Conservation (phyloP, 805 yeast species). For the Citeromyces nyonsensis region DNA sequence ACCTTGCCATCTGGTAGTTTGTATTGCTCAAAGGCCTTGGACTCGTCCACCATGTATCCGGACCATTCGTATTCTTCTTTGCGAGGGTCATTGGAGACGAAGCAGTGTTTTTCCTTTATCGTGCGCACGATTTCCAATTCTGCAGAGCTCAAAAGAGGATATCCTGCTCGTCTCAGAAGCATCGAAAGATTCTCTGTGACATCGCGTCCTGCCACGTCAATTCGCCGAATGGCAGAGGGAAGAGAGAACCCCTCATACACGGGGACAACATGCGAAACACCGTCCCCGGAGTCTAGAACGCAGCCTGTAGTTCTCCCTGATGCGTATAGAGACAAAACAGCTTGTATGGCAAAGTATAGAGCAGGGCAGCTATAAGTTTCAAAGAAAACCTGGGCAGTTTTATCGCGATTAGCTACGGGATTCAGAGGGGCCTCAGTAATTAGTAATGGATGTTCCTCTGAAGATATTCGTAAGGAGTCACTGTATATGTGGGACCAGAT, state of each 20-base stretch:
- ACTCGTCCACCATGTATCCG: no score
- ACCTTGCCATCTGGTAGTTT: conserved; percentile 99
- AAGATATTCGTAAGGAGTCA: conserved; percentile 99
- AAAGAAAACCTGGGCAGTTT: conserved; percentile 98
- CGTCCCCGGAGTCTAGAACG: conserved; percentile 98
- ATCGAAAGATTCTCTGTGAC: conserved; percentile 98
- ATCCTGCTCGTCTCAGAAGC: conserved; percentile 97
- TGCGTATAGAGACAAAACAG: conserved; percentile 93
- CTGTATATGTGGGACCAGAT: conserved; percentile 99
- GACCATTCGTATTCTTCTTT: conserved; percentile 99
- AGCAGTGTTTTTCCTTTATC: conserved; percentile 97
- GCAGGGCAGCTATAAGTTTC: conserved; percentile 99
- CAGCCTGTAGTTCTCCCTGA: conserved; percentile 99
- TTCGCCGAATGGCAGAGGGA: conserved; percentile 97
- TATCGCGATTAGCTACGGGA: conserved; percentile 99
- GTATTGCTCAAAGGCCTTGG: conserved; percentile 95
- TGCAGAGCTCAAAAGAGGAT: conserved; percentile 96
- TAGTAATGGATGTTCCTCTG: conserved; percentile 99
- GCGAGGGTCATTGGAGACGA: conserved; percentile 97
- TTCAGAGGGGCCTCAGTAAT: conserved; percentile 99
- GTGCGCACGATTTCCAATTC: conserved; percentile 94
- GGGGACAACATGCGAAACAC: conserved; percentile 99
- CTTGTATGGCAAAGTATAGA: conserved; percentile 97
- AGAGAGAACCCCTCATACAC: conserved; percentile 99
- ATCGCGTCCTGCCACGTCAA: conserved; percentile 99